phyloP scores from a whole-genome alignment of 2,329 filamentous ascomycete species.

The Juglanconis oblonga region DNA sequence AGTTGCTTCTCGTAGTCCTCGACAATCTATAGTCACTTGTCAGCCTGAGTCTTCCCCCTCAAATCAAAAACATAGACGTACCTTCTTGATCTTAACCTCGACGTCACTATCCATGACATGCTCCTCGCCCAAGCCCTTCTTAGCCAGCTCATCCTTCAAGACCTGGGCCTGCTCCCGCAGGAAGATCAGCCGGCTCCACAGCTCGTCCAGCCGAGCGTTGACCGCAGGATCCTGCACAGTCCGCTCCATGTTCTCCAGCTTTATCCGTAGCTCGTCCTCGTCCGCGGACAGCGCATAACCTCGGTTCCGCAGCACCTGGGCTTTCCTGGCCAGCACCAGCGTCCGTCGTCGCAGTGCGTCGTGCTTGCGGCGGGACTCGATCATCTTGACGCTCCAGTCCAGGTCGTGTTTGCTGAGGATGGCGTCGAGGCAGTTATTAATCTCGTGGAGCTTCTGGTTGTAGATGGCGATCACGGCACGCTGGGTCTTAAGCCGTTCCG shows the following conservation, averaged over 20 bases:
- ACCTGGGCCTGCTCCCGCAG: constrained; percentile 70
- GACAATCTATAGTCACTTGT: constrained; percentile 55
- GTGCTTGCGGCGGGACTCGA: constrained; percentile 71
- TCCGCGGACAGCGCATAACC: constrained; percentile 77
- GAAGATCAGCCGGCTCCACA: constrained; percentile 78
- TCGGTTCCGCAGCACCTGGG: constrained; percentile 76
- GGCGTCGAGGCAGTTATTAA: constrained; percentile 70
- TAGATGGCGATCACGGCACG: constrained; percentile 66
- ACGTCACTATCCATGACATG: constrained; percentile 66
- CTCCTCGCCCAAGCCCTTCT: constrained; percentile 54
- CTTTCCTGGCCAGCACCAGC: constrained; percentile 71
- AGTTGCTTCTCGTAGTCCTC: constrained; percentile 82
- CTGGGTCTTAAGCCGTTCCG: constrained; percentile 70
- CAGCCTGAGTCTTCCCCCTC: constrained; percentile 2
- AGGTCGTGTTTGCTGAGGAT: constrained; percentile 77
- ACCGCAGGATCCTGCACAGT: constrained; percentile 72
- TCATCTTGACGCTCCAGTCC: constrained; percentile 68
- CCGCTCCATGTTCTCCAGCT: constrained; percentile 66
- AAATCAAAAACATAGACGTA: constrained; percentile 33
- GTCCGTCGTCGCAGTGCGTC: constrained; percentile 70
- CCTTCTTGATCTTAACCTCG: constrained; percentile 72
- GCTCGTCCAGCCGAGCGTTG: constrained; percentile 74
- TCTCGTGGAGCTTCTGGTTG: constrained; percentile 71
- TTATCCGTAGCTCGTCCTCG: constrained; percentile 74
- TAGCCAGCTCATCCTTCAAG: constrained; percentile 71